A percentile compares a stretch with the other conserved stretches of the same genome.
phyloP scores from a whole-genome alignment of 768 basidiomycete genomes.

The Leccinum barrowsii region DNA sequence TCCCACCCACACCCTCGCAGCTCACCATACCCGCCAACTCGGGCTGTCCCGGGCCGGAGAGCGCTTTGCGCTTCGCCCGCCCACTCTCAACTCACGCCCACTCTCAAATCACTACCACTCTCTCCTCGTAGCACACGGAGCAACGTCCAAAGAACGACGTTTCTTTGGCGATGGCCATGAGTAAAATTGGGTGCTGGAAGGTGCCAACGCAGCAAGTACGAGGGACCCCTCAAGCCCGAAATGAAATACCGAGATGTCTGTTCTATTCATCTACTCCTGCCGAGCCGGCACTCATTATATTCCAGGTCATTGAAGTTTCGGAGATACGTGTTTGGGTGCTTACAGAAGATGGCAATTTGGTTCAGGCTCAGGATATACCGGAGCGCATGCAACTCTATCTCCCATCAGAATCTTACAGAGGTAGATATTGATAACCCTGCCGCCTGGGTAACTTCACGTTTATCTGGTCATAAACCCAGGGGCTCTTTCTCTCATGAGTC shows the following conservation, averaged over 20 bases:
- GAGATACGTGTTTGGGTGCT: conserved; percentile 88
- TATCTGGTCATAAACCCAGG: conserved; percentile 66
- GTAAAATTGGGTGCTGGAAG: conserved; percentile 90
- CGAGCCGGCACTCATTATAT: conserved; percentile 8
- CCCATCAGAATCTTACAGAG: conserved; percentile 59
- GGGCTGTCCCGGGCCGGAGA: no score
- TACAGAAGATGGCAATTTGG: conserved; percentile 90
- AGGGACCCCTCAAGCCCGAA: conserved; percentile 56
- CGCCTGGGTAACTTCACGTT: conserved; percentile 79
- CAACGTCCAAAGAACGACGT: conserved; percentile 52
- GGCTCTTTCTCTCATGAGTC: conserved; percentile 57
- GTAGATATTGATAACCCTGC: conserved; percentile 78
- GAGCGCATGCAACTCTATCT: conserved; percentile 72
- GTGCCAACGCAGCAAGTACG: conserved; percentile 59
- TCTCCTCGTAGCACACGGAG: no score
- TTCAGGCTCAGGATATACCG: conserved; percentile 86
- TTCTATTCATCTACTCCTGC: conserved; percentile 5
- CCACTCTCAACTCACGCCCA: no score
- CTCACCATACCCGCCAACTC: no score
- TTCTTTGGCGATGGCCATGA: conserved; percentile 91
- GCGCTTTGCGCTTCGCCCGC: no score
- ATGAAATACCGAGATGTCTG: conserved; percentile 83
- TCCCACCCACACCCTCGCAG: no score
- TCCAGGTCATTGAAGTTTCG: conserved; percentile 94
- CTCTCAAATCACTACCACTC: no score